These are phyloP conservation scores for Curvularia hawaiiensis DNA, from an alignment of 2,329 filamentous ascomycete genomes.

Conservation along the genomic window DNA sequence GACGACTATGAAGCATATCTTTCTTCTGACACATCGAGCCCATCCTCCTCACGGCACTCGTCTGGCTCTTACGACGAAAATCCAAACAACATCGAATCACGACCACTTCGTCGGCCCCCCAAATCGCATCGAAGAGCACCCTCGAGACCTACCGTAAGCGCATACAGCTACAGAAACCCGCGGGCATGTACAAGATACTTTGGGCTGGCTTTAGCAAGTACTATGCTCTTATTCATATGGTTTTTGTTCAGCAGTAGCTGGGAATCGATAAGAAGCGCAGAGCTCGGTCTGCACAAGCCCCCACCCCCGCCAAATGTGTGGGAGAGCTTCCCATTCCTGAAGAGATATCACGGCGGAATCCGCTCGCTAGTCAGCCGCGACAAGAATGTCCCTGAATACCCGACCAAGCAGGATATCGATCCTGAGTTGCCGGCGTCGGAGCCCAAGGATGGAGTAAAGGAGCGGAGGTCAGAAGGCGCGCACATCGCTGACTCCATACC, in stretches of 20 bases:
- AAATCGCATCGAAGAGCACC: conserved; percentile 22
- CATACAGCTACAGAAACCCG: conserved; percentile 66
- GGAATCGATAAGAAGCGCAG: conserved; percentile 67
- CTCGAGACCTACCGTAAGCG: conserved; percentile 39
- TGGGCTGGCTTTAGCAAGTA: conserved; percentile 70
- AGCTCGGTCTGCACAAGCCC: conserved; percentile 63
- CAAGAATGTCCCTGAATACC: conserved; percentile 81
- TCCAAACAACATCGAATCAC: conserved; percentile 35
- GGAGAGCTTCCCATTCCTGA: conserved; percentile 85
- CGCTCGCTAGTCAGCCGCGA: conserved; percentile 68
- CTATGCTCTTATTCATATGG: conserved; percentile 77
- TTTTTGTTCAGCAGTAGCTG: conserved; percentile 76
- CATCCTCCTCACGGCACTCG: conserved; percentile 60
- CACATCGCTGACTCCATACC: conserved; percentile 41
- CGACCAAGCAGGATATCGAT: conserved; percentile 61
- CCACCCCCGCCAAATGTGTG: conserved; percentile 73
- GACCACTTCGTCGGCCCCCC: conserved; percentile 24
- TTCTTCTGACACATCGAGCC: conserved; percentile 51
- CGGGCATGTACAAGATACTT: conserved; percentile 78
- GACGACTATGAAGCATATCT: conserved; percentile 42
- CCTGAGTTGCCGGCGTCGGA: conserved; percentile 43
- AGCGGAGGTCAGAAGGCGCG: conserved; percentile 38
- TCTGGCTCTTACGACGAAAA: conserved; percentile 36
- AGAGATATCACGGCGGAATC: conserved; percentile 89
- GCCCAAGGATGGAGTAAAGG: conserved; percentile 31